Conservation (phyloP, 768 basidiomycete species). For the Cystobasidium tubakii region DNA sequence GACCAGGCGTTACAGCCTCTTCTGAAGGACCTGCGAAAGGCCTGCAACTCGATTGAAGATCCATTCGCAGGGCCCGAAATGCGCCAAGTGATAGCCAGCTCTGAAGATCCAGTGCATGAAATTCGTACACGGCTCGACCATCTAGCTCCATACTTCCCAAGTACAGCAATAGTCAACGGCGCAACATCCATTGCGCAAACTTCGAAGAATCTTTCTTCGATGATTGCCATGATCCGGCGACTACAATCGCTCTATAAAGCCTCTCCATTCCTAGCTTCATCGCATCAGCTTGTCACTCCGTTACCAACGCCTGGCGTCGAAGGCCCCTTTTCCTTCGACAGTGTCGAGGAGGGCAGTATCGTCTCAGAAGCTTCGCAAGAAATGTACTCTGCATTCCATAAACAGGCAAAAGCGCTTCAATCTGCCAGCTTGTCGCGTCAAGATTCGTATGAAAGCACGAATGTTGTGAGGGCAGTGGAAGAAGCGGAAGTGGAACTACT, state of each 20-base stretch:
- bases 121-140: constrained; percentile 4
- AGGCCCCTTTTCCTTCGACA: constrained; percentile 37
- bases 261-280: constrained; percentile 37
- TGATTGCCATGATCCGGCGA: constrained; percentile 64
- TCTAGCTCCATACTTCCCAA: constrained; percentile 16
- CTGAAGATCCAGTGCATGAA: constrained; percentile 1
- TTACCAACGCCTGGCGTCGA: constrained; percentile 21
- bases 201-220: constrained; percentile 63
- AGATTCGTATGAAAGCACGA: constrained; percentile 52
- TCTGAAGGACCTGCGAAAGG: constrained; percentile 10
- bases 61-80: not conserved
- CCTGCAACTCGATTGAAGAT: constrained; percentile 1
- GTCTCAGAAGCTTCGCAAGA: constrained; percentile 47
- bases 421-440: constrained; percentile 51
- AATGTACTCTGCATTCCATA: constrained; percentile 60
- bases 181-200: constrained; percentile 55
- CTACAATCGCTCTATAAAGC: constrained; percentile 52
- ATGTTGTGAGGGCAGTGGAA: constrained; percentile 53
- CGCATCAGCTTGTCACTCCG: not conserved
- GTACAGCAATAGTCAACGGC: constrained; percentile 47
- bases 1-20: not conserved
- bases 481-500: constrained; percentile 61
- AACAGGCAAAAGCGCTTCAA: constrained; percentile 65
- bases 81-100: not conserved
- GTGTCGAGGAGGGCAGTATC: constrained; percentile 39